A percentile compares a stretch with the other conserved stretches of the same genome.
Evolutionary conservation across 495 filamentous ascomycete genomes (phyloP).

Genomic region (Tuber melanosporum): DNA sequence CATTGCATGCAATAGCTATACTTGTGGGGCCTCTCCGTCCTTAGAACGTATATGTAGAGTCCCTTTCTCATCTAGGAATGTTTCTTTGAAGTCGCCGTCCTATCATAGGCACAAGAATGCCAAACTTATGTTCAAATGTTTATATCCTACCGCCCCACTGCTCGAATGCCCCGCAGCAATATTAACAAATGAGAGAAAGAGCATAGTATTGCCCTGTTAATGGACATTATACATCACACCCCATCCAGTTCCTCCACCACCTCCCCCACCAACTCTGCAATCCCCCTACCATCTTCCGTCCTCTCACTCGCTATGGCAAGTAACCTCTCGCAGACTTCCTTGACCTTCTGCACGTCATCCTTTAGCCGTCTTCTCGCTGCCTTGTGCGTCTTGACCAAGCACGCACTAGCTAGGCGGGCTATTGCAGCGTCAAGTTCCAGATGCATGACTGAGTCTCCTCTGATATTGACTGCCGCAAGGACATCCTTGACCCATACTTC

Average conservation of each 20-base stretch:
- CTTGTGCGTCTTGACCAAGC: slow-evolving; percentile 47
- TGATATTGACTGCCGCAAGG: slow-evolving; percentile 42
- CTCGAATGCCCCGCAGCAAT: not conserved
- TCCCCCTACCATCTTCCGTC: slow-evolving; percentile 25
- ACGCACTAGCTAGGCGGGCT: slow-evolving; percentile 49
- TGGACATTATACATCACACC: slow-evolving; percentile 2
- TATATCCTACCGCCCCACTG: not conserved
- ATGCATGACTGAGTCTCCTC: slow-evolving; percentile 42
- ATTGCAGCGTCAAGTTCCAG: slow-evolving; percentile 49
- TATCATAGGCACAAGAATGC: not conserved
- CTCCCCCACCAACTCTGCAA: slow-evolving; percentile 29
- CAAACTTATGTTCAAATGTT: not conserved
- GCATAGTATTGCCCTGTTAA: not conserved
- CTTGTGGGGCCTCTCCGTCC: not conserved
- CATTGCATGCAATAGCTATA: not conserved
- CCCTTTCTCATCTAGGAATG: not conserved
- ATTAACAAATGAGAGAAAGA: not conserved
- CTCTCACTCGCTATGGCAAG: slow-evolving; percentile 26
- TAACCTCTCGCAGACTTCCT: slow-evolving; percentile 24
- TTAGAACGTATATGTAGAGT: not conserved
- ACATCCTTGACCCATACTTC: slow-evolving; percentile 21
- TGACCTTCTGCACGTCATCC: slow-evolving; percentile 39
- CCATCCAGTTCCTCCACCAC: slow-evolving; percentile 36
- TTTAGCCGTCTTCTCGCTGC: slow-evolving; percentile 45
- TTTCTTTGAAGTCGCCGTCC: not conserved